A percentile compares a stretch with the other conserved stretches of the same genome.
Conservation (phyloP, 1,284 basidiomycete species). For the Puccinia novopanici region DNA sequence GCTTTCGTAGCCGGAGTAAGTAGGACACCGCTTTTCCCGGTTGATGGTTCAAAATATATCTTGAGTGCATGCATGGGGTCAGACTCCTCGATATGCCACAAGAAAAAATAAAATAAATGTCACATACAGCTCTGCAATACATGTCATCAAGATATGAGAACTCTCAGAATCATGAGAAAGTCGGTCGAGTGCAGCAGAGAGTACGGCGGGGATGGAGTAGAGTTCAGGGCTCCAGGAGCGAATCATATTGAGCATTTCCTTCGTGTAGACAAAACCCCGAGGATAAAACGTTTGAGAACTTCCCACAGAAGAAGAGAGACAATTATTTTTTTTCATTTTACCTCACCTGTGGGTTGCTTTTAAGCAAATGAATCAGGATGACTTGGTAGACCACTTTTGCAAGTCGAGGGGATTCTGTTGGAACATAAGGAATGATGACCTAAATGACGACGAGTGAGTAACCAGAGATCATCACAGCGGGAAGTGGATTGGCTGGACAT, state of each 20-base stretch:
- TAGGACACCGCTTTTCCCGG: slow-evolving; percentile 90
- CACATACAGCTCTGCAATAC: slow-evolving; percentile 80
- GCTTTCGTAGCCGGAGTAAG: slow-evolving; percentile 78
- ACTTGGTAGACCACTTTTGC: slow-evolving; percentile 89
- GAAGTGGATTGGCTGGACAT: slow-evolving; percentile 7
- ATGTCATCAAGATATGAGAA: slow-evolving; percentile 77
- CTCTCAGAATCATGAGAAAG: slow-evolving; percentile 68
- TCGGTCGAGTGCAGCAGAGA: slow-evolving; percentile 80
- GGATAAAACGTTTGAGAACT: not conserved
- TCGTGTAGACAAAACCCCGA: not conserved
- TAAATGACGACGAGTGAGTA: slow-evolving; percentile 59
- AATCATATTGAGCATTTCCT: slow-evolving; percentile 77
- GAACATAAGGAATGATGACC: slow-evolving; percentile 85
- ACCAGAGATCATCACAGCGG: not conserved
- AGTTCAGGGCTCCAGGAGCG: slow-evolving; percentile 86
- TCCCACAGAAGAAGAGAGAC: not conserved
- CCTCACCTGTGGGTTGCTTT: slow-evolving; percentile 72
- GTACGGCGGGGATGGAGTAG: slow-evolving; percentile 83
- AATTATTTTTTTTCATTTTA: not conserved
- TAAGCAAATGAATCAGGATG: slow-evolving; percentile 83
- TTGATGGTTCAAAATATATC: slow-evolving; percentile 81
- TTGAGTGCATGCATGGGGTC: slow-evolving; percentile 60
- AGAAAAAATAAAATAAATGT: not conserved
- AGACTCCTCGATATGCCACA: not conserved
- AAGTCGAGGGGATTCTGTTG: slow-evolving; percentile 77